phyloP scores from a whole-genome alignment of 805 yeast species.

The Metschnikowia hibisci region DNA sequence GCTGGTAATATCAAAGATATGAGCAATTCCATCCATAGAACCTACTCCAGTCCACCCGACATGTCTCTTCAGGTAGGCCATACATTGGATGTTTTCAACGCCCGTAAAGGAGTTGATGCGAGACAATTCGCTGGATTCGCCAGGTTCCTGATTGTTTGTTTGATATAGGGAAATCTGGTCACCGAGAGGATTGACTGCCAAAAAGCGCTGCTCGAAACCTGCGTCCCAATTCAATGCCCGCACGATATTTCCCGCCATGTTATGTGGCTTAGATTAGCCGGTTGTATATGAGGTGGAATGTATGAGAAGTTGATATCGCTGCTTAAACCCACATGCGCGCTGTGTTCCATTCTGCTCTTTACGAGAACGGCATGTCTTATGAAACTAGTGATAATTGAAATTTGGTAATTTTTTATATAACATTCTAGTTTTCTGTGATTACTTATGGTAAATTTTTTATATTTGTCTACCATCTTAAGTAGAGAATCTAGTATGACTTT shows the following conservation, averaged over 20 bases:
- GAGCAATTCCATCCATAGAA: constrained; percentile 63
- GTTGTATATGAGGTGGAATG: not conserved
- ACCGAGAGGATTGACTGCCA: constrained; percentile 72
- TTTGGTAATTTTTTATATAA: too few species aligned
- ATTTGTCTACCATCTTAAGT: too few species aligned
- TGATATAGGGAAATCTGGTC: constrained; percentile 68
- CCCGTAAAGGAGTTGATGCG: constrained; percentile 56
- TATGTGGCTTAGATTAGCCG: not conserved
- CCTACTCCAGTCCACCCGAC: constrained; percentile 71
- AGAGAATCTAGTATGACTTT: not conserved
- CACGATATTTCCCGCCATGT: constrained; percentile 58
- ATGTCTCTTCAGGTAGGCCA: constrained; percentile 53
- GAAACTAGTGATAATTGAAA: too few species aligned
- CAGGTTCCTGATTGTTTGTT: constrained; percentile 35
- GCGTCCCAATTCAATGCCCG: constrained; percentile 59
- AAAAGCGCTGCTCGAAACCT: constrained; percentile 52
- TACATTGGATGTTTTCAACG: constrained; percentile 64
- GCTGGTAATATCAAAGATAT: constrained; percentile 55
- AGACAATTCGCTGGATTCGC: constrained; percentile 48
- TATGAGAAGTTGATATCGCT: too few species aligned
- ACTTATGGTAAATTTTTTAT: too few species aligned
- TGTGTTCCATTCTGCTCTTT: too few species aligned
- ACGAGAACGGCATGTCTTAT: too few species aligned
- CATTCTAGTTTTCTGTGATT: too few species aligned
- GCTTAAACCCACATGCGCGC: too few species aligned